phyloP scores from a whole-genome alignment of 345 rosid species.

The Microthlaspi erraticum region DNA sequence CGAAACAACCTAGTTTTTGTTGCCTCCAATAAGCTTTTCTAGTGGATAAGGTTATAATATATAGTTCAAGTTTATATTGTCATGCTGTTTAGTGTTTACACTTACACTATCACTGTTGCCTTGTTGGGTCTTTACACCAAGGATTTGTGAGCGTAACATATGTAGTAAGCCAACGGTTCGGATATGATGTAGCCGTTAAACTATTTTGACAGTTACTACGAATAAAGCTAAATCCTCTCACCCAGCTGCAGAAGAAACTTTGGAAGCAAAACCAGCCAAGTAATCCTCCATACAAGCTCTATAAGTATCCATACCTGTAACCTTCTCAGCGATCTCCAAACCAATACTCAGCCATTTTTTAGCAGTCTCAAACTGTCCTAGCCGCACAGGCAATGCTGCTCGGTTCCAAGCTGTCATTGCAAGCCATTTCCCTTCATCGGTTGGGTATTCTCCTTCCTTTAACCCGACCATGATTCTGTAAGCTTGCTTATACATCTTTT shows the following conservation, averaged over 20 bases:
- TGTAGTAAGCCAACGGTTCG: neutral
- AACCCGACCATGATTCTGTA: conserved; percentile 86
- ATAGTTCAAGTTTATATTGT: neutral
- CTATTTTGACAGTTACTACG: neutral
- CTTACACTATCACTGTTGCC: neutral
- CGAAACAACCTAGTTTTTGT: neutral
- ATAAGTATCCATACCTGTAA: conserved; percentile 76
- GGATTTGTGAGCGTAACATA: conserved; percentile 9
- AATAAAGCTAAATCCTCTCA: conserved; percentile 4
- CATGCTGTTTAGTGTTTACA: neutral
- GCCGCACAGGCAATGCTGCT: conserved; percentile 72
- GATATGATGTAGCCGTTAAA: conserved; percentile 4
- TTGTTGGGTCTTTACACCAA: conserved; percentile 3
- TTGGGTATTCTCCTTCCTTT: conserved; percentile 84
- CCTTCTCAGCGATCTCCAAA: conserved; percentile 70
- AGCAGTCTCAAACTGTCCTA: conserved; percentile 69
- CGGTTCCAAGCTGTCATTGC: conserved; percentile 97
- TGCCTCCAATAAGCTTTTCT: neutral
- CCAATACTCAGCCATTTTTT: conserved; percentile 80
- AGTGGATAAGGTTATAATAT: neutral
- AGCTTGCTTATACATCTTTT: conserved; percentile 78
- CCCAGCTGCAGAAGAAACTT: conserved; percentile 37
- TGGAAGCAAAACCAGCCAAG: conserved; percentile 55
- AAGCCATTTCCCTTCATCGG: conserved; percentile 94
- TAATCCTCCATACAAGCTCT: conserved; percentile 86